Percentiles rank a stretch among this genome's conserved stretches.
These are phyloP conservation scores for Exophiala spinifera DNA, from an alignment of 2,329 filamentous ascomycete genomes.

Conservation along the genomic window DNA sequence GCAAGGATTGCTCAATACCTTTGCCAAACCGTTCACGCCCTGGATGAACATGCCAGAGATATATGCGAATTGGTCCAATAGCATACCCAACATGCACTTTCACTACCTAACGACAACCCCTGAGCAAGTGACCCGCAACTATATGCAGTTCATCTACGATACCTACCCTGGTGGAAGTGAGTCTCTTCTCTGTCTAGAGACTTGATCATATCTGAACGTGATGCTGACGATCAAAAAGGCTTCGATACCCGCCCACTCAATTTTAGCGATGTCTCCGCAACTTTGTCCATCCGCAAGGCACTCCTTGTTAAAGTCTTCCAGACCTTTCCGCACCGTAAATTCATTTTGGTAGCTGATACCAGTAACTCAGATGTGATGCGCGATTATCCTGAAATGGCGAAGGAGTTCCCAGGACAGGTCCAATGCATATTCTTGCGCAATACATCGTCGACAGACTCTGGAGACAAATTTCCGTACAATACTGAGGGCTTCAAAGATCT, in stretches of 20 bases:
- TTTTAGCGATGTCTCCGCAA: constrained; percentile 72
- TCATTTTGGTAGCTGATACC: constrained; percentile 73
- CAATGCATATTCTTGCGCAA: constrained; percentile 77
- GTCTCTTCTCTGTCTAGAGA: background rate
- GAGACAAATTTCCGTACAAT: constrained; percentile 71
- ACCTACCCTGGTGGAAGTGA: constrained; percentile 67
- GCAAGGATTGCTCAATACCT: constrained; percentile 72
- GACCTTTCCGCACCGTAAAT: constrained; percentile 71
- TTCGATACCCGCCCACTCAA: constrained; percentile 77
- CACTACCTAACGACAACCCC: constrained; percentile 80
- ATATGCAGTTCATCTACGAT: constrained; percentile 74
- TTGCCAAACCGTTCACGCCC: constrained; percentile 65
- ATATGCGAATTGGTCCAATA: constrained; percentile 71
- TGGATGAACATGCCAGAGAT: constrained; percentile 81
- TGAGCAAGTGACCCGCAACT: constrained; percentile 72
- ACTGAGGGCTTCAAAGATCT: constrained; percentile 68
- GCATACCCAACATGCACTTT: constrained; percentile 67
- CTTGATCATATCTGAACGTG: background rate
- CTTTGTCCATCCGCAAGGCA: constrained; percentile 66
- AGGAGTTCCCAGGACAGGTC: constrained; percentile 66
- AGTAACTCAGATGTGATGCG: constrained; percentile 73
- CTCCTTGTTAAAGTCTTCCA: constrained; percentile 69
- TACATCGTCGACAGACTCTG: constrained; percentile 64
- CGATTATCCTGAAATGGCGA: constrained; percentile 57
- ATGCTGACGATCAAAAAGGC: constrained; percentile 29